A percentile compares a stretch with the other conserved stretches of the same genome.
Evolutionary conservation across 495 filamentous ascomycete species (phyloP).

Genomic region (Peziza echinospora): DNA sequence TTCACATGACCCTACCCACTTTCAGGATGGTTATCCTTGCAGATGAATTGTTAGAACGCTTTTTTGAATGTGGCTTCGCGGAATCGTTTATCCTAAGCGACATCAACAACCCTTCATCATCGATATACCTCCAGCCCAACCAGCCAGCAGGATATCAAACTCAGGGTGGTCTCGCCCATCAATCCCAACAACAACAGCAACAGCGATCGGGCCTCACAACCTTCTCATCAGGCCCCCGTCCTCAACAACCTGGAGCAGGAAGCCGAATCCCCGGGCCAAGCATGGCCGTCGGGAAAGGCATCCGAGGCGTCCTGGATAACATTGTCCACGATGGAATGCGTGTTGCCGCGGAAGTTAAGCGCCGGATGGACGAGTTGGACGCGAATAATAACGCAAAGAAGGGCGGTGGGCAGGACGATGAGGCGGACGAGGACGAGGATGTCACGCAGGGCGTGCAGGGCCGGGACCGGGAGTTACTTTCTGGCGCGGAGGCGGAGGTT

Average conservation of each 20-base stretch:
- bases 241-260: background rate
- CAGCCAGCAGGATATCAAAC: background rate
- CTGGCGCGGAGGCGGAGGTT: slow-evolving; percentile 55
- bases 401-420: slow-evolving; percentile 49
- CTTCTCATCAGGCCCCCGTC: slow-evolving; percentile 22
- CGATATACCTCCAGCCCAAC: background rate
- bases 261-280: slow-evolving; percentile 26
- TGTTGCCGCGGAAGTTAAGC: slow-evolving; percentile 72
- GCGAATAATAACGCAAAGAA: slow-evolving; percentile 52
- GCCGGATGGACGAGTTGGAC: slow-evolving; percentile 71
- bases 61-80: slow-evolving; percentile 69
- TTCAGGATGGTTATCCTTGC: slow-evolving; percentile 97
- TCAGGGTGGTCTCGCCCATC: too few species aligned
- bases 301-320: slow-evolving; percentile 83
- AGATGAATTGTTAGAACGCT: slow-evolving; percentile 83
- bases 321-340: slow-evolving; percentile 94
- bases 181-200: background rate
- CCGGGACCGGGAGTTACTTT: slow-evolving; percentile 55
- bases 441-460: slow-evolving; percentile 40
- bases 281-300: slow-evolving; percentile 43
- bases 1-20: slow-evolving; percentile 90
- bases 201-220: slow-evolving; percentile 16
- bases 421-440: slow-evolving; percentile 50
- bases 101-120: background rate
- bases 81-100: slow-evolving; percentile 44